Base-by-base conservation (phyloP, 441 rosid genomes). In the Capsella rubella region DNA sequence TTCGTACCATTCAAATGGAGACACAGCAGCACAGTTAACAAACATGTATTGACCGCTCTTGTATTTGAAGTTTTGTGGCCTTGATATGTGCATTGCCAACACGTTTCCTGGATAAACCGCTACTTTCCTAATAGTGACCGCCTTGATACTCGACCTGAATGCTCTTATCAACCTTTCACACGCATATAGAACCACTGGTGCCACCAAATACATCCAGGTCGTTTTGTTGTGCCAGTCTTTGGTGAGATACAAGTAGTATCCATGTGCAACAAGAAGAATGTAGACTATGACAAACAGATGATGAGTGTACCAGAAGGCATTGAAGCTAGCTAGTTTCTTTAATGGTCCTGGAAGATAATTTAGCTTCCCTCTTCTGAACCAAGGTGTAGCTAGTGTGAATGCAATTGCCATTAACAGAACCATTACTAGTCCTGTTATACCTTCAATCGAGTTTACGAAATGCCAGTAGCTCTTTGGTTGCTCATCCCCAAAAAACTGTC, bases 11-110 rank as follows among this genome's bases (percentile, higher is more conserved):
- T 89, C 91, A 54, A 89, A 89, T 14, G 90, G 91, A 47, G 91
- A 87, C 4, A 89, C 91, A 39, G 90, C 91, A 13, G 85, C 83
- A 46, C 91, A 89, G 45, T 89, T 89, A 66, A 89, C 84, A 73
- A 89, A 89, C 90, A 89, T 89, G 83, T 87, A 89, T 40, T 89
- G 94, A 64, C 94, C 94, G 3, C 94, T 89, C 73, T 87, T 84
- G 85, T 89, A 84, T 78, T 82, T 84, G 82, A 89, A 89, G 1
- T 86, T 88, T 13, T 80, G 78, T 10, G 94, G 94, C 75, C 82
- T 87, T 64, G 90, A 81, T 82, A 89, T 80, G 74, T 87, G 90
- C 21, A 89, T 68, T 37, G 91, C 84, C 82, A 89, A 71, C 4
- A 89, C 94, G 50, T 89, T 89, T 69, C 91, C 94, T 2, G 91